Evolutionary conservation across 192 early-diverging fungal species (phyloP), one percentile per base, ranked within the genome.

Genomic region (Rhizophlyctis rosea): DNA sequence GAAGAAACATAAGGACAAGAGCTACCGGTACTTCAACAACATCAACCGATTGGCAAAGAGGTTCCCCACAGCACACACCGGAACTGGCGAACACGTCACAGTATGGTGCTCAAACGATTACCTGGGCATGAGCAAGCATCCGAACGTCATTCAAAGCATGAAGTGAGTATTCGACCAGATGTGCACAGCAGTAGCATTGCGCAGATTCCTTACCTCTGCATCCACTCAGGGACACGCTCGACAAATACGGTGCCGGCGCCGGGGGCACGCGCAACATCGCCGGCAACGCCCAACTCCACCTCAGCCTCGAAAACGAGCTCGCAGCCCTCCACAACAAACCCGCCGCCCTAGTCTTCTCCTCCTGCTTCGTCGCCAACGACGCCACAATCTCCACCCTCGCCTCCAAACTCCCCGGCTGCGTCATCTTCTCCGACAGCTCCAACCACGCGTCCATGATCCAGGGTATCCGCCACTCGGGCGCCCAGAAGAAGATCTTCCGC

Each of bases 81-180:
- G 84, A 47, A 63, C 78, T 49, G 81, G 86, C 35, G 92, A 96
- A 64, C 83, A 92, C 65, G 96, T 98, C 52, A 94, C 91, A 11
- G 96, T 98, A 36, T 98, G 96, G 96, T 98, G 96, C 74, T 88
- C 91, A 64, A 98, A 98, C 84, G 96, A 98, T 76, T 98, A 98
- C 71, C 84, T 98, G 59, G 96, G 94, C 33, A 96, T 97, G 91
- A 87, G 87, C 57, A 92, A 91, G 81, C 86, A 90, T 76, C 91
- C 90, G 2, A 69, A 80, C 29, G 90, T 98, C 27, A 77, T 88
- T 34, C 84, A 94, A 11, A 81, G 83, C 47, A 98, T 98, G 94
- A 96, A 97, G 88, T 87, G 74, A 79, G 83, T 76, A 32, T 47
- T 32, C 27, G 25, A 29, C 34, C 27, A 65, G 27, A 49, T 67